Conservation (phyloP, 108 stramenopile genomes). For the Conticribra guillardii region DNA sequence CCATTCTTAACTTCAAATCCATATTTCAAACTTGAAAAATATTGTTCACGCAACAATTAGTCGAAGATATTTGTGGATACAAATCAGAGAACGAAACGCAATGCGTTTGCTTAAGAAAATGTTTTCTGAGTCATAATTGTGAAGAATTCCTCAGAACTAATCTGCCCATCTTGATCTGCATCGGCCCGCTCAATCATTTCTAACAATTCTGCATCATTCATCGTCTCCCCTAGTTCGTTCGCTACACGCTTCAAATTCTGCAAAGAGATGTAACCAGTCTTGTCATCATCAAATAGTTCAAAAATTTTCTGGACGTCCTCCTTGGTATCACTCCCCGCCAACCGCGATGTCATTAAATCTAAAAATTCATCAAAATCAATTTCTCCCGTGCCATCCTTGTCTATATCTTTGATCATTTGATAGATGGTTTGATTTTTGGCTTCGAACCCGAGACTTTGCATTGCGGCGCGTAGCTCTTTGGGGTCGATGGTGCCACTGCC, state of each 20-base stretch:
- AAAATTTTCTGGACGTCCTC: conserved; percentile 89
- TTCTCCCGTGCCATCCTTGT: conserved; percentile 68
- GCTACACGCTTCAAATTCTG: conserved; percentile 95
- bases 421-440: conserved; percentile 93
- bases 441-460: conserved; percentile 92
- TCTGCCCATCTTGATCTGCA: conserved; percentile 83
- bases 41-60: no score
- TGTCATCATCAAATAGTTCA: conserved; percentile 96
- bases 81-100: no score
- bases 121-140: conserved; percentile 89
- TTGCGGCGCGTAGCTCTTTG: conserved; percentile 92
- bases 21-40: no score
- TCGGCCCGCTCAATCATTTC: conserved; percentile 99
- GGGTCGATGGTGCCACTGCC: conserved; percentile 87
- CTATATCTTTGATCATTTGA: conserved; percentile 83
- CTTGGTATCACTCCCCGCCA: conserved; percentile 46
- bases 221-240: conserved; percentile 96
- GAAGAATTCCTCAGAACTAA: conserved; percentile 89
- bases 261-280: conserved; percentile 94
- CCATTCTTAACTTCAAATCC: no score
- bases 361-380: conserved; percentile 85
- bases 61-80: no score
- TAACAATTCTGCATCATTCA: conserved; percentile 95
- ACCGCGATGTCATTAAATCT: conserved; percentile 90
- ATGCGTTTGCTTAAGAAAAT: conserved; percentile 52